A percentile compares a stretch with the other conserved stretches of the same genome.
phyloP scores from a whole-genome alignment of 805 yeast genomes.

The Teunomyces tritomae region DNA sequence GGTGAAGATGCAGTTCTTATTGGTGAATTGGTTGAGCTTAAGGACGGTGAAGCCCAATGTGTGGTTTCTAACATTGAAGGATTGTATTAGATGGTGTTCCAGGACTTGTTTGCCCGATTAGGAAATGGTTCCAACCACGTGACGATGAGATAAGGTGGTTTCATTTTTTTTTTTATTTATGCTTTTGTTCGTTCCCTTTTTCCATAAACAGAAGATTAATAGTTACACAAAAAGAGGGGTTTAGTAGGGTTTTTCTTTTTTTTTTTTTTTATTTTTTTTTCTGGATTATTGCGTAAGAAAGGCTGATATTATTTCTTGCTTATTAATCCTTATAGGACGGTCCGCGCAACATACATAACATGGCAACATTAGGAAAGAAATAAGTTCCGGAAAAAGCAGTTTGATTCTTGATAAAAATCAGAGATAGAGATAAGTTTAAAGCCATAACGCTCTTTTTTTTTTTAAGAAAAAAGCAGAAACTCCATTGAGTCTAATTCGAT shows the following conservation, averaged over 20 bases:
- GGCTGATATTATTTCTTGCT: background rate
- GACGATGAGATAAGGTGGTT: background rate
- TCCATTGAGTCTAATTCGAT: no score
- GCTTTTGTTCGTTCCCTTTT: no score
- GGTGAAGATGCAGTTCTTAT: conserved; percentile 70
- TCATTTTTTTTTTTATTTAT: no score
- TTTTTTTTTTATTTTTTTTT: background rate
- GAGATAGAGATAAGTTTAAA: no score
- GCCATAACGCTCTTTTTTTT: no score
- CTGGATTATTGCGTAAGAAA: background rate
- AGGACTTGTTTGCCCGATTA: background rate
- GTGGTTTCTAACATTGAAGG: conserved; percentile 49
- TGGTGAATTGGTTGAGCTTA: conserved; percentile 35
- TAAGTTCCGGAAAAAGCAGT: no score
- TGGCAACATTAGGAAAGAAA: no score
- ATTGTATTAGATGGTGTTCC: conserved; percentile 27
- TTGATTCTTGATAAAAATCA: no score
- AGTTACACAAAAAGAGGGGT: no score
- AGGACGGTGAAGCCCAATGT: conserved; percentile 58
- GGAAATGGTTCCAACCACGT: background rate
- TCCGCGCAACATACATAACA: background rate
- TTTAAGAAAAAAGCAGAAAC: no score
- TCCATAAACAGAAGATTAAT: no score
- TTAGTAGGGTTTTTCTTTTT: background rate
- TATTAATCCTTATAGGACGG: background rate